Base-by-base conservation (phyloP, 768 basidiomycete species). In the Amanita molliuscula region DNA sequence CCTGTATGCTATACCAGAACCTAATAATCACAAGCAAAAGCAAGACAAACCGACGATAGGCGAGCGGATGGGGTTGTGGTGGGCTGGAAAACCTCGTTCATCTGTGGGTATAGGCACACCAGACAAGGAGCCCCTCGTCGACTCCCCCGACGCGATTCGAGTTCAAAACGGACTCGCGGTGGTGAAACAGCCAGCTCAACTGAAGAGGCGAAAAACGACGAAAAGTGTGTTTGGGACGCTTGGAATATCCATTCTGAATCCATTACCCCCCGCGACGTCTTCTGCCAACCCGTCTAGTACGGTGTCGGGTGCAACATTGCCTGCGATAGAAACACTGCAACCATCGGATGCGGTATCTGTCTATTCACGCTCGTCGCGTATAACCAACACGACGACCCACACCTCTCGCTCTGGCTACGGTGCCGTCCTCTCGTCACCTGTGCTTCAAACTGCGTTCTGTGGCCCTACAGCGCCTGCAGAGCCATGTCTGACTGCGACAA, bases 61-160 rank as follows among this genome's bases (percentile, higher is more conserved):
- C 16, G 81, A 84, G 43, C 89, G 87, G 87, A 78, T 88, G 73
- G 84, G 86, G 0, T 79, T 76, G 0, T 85, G 78, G 81, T 82
- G 84, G 73, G 70, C 67, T 15, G 72, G 76, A 29, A 76, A 64
- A 41, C 34, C 60, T 55, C 57, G 61, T 23, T 49, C 50, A 29
- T 18, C 44, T 48, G 52, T 55, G 13, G 51, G 57, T 34, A 56
- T 53, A 29, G 29, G 10, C 11, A 11, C 29, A 3, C 59, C 62
- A 47, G 59, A 59, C 29, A 56, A 60, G 38, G 58, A 54, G 42
- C 50, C 52, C 25, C 52, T 50, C 18, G 15, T 13, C 16, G 25
- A 8, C 11, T 26, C 48, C n/a, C 38, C 10, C 0, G 46, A 41
- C 11, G 7, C 9, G 15, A 25, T 15, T 42, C 8, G 11, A 7